These are phyloP conservation scores for Amanita pallidorosea DNA, from an alignment of 768 basidiomycete species.

Conservation along the genomic window DNA sequence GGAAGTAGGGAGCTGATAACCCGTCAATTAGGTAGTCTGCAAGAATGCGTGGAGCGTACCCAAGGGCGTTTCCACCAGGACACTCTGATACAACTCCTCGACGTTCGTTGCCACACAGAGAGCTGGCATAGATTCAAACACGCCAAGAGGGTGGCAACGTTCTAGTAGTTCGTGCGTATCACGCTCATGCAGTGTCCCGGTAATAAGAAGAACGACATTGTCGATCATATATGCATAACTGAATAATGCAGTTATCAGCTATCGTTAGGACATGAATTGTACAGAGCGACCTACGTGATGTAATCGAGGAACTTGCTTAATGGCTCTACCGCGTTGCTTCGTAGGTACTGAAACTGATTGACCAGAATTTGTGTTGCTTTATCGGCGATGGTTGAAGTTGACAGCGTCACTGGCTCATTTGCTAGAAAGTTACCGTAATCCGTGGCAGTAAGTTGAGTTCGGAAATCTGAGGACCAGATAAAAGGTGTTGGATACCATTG, in stretches of 20 bases:
- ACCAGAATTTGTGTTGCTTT: conserved; percentile 93
- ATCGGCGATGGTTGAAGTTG: conserved; percentile 92
- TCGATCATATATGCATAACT: conserved; percentile 99
- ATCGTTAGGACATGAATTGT: neutral
- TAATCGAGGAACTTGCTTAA: conserved; percentile 92
- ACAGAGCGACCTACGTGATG: conserved; percentile 66
- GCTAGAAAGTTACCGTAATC: conserved; percentile 99
- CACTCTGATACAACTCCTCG: conserved; percentile 94
- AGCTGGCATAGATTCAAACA: conserved; percentile 98
- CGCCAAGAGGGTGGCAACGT: conserved; percentile 92
- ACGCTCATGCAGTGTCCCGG: conserved; percentile 92
- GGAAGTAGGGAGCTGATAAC: conserved; percentile 81
- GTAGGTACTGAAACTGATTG: conserved; percentile 92
- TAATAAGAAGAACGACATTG: conserved; percentile 95
- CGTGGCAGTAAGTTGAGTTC: conserved; percentile 90
- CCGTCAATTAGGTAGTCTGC: neutral
- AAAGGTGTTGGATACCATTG: neutral
- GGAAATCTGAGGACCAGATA: conserved; percentile 53
- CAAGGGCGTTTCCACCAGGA: conserved; percentile 93
- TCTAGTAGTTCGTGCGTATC: conserved; percentile 96
- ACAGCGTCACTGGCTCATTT: conserved; percentile 88
- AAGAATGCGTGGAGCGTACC: conserved; percentile 39
- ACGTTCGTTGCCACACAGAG: conserved; percentile 99
- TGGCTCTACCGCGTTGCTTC: conserved; percentile 85
- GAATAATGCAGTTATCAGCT: conserved; percentile 8